These are phyloP conservation scores for Wickerhamiella parazyma DNA, from an alignment of 805 yeast genomes.

Conservation along the genomic window DNA sequence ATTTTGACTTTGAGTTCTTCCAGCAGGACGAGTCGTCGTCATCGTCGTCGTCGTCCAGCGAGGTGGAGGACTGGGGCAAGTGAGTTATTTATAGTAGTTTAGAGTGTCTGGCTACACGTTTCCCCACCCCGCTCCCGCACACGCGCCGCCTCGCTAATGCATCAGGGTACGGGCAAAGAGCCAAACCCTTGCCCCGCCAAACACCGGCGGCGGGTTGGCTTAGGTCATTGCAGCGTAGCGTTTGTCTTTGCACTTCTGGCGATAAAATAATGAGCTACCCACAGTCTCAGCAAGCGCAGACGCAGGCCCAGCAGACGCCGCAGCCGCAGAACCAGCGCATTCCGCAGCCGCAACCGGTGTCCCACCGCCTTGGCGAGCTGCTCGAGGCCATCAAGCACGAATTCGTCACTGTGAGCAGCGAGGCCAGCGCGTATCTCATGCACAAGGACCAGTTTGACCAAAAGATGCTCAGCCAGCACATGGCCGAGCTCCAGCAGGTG, in stretches of 20 bases:
- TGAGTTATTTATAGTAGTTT: not conserved
- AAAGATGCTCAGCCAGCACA: constrained; percentile 68
- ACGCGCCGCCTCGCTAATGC: too few relatives aligned
- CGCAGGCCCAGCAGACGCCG: constrained; percentile 9
- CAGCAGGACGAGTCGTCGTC: constrained; percentile 7
- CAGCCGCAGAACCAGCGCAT: constrained; percentile 11
- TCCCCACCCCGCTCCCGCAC: too few relatives aligned
- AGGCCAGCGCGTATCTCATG: constrained; percentile 71
- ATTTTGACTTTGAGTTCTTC: constrained; percentile 10
- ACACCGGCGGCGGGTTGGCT: too few relatives aligned
- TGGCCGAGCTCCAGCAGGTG: constrained; percentile 84
- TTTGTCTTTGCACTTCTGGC: too few relatives aligned
- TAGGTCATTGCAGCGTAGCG: too few relatives aligned
- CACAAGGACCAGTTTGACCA: constrained; percentile 89
- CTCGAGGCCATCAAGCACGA: constrained; percentile 87
- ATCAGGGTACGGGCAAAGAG: too few relatives aligned
- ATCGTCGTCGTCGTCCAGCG: constrained; percentile 9
- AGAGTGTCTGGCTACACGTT: too few relatives aligned
- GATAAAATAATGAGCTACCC: constrained; percentile 7
- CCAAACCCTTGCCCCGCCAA: too few relatives aligned
- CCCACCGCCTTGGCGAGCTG: constrained; percentile 48
- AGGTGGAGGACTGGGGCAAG: constrained; percentile 7
- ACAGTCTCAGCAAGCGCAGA: constrained; percentile 10
- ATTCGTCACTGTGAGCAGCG: constrained; percentile 70
- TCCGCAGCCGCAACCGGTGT: constrained; percentile 11